A percentile compares a stretch with the other conserved stretches of the same genome.
phyloP scores from a whole-genome alignment of 2,329 filamentous ascomycete species.

The Sclerotinia borealis region DNA sequence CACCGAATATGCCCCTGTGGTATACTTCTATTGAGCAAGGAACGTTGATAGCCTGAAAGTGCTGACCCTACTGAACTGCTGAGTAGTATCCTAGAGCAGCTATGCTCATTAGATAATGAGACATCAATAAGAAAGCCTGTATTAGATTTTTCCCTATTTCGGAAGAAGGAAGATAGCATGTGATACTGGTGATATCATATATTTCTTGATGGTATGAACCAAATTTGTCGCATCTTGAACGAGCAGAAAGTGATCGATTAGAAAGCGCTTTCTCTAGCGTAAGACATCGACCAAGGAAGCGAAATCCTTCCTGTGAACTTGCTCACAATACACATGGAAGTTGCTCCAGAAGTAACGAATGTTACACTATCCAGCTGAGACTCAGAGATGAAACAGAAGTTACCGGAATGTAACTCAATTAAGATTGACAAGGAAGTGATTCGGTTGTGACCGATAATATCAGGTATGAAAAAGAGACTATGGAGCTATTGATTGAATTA shows the following conservation, averaged over 20 bases:
- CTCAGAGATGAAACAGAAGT: background rate
- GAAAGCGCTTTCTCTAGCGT: background rate
- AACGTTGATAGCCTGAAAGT: conserved; percentile 22
- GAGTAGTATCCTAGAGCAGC: conserved; percentile 22
- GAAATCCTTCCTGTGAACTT: background rate
- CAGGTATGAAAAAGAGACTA: background rate
- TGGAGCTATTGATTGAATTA: background rate
- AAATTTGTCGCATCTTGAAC: background rate
- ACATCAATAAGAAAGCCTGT: background rate
- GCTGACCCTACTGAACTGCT: conserved; percentile 23
- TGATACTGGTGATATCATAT: background rate
- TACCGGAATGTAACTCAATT: background rate
- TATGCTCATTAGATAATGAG: background rate
- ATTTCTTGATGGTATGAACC: background rate
- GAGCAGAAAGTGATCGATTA: background rate
- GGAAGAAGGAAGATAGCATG: background rate
- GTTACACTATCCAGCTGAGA: background rate
- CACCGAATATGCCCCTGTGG: background rate
- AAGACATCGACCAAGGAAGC: background rate
- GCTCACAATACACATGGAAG: background rate
- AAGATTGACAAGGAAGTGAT: background rate
- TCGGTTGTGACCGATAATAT: background rate
- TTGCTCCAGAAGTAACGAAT: background rate
- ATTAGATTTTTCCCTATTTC: background rate
- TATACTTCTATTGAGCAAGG: conserved; percentile 31